Evolutionary conservation across 2,329 filamentous ascomycete species (phyloP).

Genomic region (Monosporascus sp.): DNA sequence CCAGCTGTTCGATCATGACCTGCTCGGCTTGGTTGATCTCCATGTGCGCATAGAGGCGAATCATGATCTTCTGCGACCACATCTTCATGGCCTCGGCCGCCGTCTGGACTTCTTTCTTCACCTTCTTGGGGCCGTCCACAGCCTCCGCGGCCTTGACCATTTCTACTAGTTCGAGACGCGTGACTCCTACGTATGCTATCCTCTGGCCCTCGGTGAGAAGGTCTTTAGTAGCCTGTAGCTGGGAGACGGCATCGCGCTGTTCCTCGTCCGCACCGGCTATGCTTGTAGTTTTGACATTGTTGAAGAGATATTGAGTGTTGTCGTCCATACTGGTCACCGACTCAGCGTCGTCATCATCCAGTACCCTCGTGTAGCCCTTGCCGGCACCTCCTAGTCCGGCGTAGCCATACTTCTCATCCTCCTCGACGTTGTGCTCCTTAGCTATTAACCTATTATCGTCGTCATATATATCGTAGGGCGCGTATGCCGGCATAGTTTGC

Average conservation of each 20-base stretch:
- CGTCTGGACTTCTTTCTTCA: slow-evolving; percentile 67
- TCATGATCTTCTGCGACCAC: slow-evolving; percentile 99
- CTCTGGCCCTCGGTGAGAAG: slow-evolving; percentile 91
- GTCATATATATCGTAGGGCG: slow-evolving; percentile 91
- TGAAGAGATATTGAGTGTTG: slow-evolving; percentile 94
- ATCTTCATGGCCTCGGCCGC: slow-evolving; percentile 79
- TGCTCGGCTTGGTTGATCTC: slow-evolving; percentile 89
- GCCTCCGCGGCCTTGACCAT: slow-evolving; percentile 67
- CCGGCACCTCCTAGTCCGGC: slow-evolving; percentile 79
- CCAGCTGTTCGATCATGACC: slow-evolving; percentile 97
- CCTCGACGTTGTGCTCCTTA: slow-evolving; percentile 66
- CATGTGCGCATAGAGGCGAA: slow-evolving; percentile 91
- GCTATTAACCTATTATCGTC: slow-evolving; percentile 87
- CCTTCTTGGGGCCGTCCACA: slow-evolving; percentile 55
- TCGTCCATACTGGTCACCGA: slow-evolving; percentile 96
- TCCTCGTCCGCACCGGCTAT: slow-evolving; percentile 71
- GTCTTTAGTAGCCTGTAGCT: slow-evolving; percentile 94
- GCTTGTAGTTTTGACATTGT: slow-evolving; percentile 57
- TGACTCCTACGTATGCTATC: slow-evolving; percentile 91
- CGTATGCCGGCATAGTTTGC: slow-evolving; percentile 93
- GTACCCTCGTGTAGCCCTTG: slow-evolving; percentile 92
- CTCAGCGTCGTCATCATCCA: slow-evolving; percentile 89
- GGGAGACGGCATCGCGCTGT: slow-evolving; percentile 76
- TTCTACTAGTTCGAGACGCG: slow-evolving; percentile 71
- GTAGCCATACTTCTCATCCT: slow-evolving; percentile 65